Conservation (phyloP, 2,329 filamentous ascomycete species). For the Aspergillus brunneoviolaceus region DNA sequence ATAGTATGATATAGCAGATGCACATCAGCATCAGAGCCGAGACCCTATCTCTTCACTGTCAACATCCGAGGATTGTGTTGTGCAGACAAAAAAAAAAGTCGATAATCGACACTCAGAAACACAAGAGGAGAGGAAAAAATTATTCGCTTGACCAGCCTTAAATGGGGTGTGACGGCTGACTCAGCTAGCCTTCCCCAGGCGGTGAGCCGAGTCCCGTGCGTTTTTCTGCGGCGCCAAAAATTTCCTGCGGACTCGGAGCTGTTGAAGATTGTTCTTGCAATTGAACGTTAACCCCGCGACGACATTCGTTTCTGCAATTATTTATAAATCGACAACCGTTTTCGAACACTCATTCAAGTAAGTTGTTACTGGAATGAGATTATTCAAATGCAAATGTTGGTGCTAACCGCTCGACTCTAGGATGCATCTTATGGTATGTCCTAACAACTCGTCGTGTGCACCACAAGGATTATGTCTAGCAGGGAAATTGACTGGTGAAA, state of each 20-base stretch:
- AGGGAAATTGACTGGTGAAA: slow-evolving; percentile 5
- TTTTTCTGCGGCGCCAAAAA: slow-evolving; percentile 14
- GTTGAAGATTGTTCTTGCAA: slow-evolving; percentile 2
- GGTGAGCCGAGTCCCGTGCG: slow-evolving; percentile 15
- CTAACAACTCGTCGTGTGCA: background rate
- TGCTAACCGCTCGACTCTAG: slow-evolving; percentile 17
- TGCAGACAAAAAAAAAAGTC: slow-evolving; percentile 7
- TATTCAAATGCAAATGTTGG: background rate
- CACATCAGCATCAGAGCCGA: slow-evolving; percentile 19
- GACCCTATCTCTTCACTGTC: slow-evolving; percentile 8
- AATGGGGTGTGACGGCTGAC: slow-evolving; percentile 16
- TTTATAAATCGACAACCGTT: background rate
- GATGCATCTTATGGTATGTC: slow-evolving; percentile 46
- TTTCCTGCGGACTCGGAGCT: slow-evolving; percentile 16
- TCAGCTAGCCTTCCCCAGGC: slow-evolving; percentile 12
- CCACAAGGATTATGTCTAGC: slow-evolving; percentile 1
- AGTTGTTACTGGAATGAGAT: background rate
- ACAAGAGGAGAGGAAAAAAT: slow-evolving; percentile 14
- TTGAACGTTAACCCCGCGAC: background rate
- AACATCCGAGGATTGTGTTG: slow-evolving; percentile 9
- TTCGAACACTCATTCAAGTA: slow-evolving; percentile 24
- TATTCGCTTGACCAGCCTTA: slow-evolving; percentile 8
- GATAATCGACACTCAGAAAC: background rate
- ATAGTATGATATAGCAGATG: slow-evolving; percentile 10
- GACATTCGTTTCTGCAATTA: background rate